A percentile compares a stretch with the other conserved stretches of the same genome.
Conservation (phyloP, 176 grass and related monocot genomes). For the Urochloa ruziziensis region DNA sequence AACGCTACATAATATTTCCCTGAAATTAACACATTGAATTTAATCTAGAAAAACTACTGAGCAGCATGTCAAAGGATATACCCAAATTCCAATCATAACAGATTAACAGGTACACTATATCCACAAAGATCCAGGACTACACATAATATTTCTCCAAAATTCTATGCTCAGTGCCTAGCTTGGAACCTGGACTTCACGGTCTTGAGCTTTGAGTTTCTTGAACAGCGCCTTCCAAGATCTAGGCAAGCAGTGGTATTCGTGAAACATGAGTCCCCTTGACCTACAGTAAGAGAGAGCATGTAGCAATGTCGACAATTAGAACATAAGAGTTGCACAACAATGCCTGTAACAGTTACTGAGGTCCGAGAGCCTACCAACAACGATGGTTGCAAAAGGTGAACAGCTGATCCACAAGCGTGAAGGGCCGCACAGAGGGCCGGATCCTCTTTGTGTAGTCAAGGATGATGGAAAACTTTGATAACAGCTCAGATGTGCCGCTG, state of each 20-base stretch:
- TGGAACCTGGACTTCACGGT: not conserved
- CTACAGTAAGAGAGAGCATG: not conserved
- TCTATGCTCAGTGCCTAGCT: not conserved
- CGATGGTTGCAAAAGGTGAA: not conserved
- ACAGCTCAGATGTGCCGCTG: not conserved
- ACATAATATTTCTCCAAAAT: no score
- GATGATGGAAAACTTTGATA: not conserved
- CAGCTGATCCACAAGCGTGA: conserved; percentile 24
- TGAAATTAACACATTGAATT: no score
- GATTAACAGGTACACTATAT: no score
- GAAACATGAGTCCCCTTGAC: conserved; percentile 1
- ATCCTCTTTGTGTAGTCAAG: not conserved
- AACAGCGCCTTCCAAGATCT: not conserved
- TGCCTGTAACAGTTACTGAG: not conserved
- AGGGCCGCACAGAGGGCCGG: not conserved
- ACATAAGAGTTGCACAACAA: not conserved
- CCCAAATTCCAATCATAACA: no score
- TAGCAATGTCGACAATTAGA: not conserved
- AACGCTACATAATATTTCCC: no score
- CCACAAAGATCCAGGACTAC: no score
- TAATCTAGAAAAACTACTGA: no score
- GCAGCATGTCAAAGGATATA: no score
- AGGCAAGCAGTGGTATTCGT: not conserved
- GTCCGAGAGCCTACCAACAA: not conserved
- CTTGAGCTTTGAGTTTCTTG: not conserved